Conservation (phyloP, 495 filamentous ascomycete species). For the Talaromyces borbonicus region DNA sequence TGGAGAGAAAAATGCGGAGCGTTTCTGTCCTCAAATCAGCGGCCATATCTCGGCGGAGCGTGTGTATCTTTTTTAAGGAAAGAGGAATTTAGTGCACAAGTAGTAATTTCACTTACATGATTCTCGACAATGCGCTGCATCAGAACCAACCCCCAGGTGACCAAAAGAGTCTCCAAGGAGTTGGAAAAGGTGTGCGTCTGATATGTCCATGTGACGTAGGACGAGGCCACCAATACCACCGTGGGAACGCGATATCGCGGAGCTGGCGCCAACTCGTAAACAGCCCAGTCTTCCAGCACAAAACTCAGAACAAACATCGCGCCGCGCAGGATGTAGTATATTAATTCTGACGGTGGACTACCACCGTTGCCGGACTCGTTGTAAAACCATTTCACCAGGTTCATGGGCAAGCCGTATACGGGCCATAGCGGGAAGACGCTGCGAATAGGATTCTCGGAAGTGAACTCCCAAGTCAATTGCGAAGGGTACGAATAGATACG, state of each 20-base stretch:
- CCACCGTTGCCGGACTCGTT: conserved; percentile 41
- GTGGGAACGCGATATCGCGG: conserved; percentile 61
- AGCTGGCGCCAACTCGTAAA: conserved; percentile 77
- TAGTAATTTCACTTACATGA: conserved; percentile 42
- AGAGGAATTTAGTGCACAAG: background rate
- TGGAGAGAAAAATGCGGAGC: conserved; percentile 63
- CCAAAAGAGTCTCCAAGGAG: conserved; percentile 84
- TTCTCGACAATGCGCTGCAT: conserved; percentile 72
- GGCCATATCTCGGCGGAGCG: too few relatives aligned
- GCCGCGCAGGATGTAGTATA: conserved; percentile 79
- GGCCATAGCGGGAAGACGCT: conserved; percentile 96
- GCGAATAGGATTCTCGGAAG: conserved; percentile 70
- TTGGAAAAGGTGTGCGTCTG: conserved; percentile 99
- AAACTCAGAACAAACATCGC: conserved; percentile 92
- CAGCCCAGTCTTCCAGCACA: conserved; percentile 93
- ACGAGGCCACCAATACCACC: conserved; percentile 77
- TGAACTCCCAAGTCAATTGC: conserved; percentile 91
- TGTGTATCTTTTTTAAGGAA: too few relatives aligned
- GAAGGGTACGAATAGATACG: conserved; percentile 83
- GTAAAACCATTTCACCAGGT: conserved; percentile 81
- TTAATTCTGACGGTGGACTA: conserved; percentile 54
- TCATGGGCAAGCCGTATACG: conserved; percentile 86
- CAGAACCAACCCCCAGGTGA: conserved; percentile 84
- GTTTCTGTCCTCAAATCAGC: conserved; percentile 39
- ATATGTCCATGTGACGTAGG: conserved; percentile 97